Base-by-base conservation (phyloP, 2,329 filamentous ascomycete species). In the Orbilia ellipsospora region DNA sequence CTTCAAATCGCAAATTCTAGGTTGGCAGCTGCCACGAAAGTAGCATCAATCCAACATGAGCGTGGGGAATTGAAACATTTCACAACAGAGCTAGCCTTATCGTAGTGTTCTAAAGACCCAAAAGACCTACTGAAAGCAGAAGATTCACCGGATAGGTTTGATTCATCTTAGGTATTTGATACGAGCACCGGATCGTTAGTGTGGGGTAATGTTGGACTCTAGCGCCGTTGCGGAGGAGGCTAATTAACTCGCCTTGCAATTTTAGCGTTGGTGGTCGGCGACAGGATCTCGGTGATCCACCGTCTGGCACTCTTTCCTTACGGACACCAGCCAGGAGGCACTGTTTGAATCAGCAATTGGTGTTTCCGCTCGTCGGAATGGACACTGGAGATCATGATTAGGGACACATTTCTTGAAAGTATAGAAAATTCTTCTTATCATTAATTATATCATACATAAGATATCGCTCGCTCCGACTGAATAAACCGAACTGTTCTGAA, bases 401-500 rank as follows among this genome's bases (percentile, higher is more conserved):
- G 50, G 61, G 12, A 48, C 55, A 44, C 13, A 3, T 31, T 57
- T 62, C 40, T 68, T 28, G 63, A 62, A 62, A 67, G 13, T 48
- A 13, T 28, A 72, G 45, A 44, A 12, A 73, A 61, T 36, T 50
- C 55, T 16, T 36, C 31, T 36, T 36, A 36, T 36, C 31, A 36
- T 36, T 36, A 23, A 36, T 69, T 42, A 36, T 74, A 74, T 74
- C 70, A 74, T 74, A 68, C 70, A 74, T 28, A 62, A 74, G 51
- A 26, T 61, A 66, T 67, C 45, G 56, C 70, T 67, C 70, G 63
- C 70, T 68, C 68, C 69, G 66, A 57, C 70, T 52, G 54, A 63
- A 59, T 50, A 74, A 74, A 67, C 51, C 59, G 70, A 74, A 61
- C 61, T 61, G 63, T 63, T 56, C 55, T 15, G 59, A 23, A 23